These are phyloP conservation scores for Nicotiana paniculata DNA, from an alignment of 257 asterid species.

Conservation along the genomic window DNA sequence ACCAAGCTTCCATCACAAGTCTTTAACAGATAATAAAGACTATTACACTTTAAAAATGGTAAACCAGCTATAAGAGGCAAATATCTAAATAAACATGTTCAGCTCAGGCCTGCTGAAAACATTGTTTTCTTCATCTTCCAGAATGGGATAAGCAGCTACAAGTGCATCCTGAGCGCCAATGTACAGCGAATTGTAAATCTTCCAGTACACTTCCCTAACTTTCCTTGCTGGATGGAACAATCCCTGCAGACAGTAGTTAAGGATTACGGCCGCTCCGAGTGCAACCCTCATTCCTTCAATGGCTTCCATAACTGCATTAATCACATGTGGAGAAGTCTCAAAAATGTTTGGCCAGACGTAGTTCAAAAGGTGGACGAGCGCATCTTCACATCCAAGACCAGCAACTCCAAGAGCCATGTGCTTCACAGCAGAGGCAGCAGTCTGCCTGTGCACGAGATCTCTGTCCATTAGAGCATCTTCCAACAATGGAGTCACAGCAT, in stretches of 20 bases:
- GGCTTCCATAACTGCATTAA: conserved; percentile 87
- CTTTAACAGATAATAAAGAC: background rate
- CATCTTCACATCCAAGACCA: conserved; percentile 90
- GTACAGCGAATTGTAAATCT: conserved; percentile 72
- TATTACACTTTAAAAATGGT: background rate
- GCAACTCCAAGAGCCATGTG: conserved; percentile 92
- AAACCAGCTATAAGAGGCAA: background rate
- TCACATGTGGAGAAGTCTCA: conserved; percentile 87
- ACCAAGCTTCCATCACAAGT: background rate
- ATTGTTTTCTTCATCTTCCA: conserved; percentile 64
- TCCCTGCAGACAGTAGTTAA: conserved; percentile 85
- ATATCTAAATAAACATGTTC: conserved; percentile 55
- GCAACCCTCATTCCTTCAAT: conserved; percentile 95
- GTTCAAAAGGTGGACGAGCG: conserved; percentile 67
- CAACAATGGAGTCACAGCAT: conserved; percentile 80
- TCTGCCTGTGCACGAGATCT: conserved; percentile 77
- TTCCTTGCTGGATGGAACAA: conserved; percentile 90
- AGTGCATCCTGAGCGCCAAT: conserved; percentile 86
- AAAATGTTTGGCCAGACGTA: conserved; percentile 90
- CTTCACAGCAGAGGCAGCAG: conserved; percentile 90
- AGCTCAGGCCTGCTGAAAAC: conserved; percentile 65
- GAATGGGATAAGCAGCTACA: conserved; percentile 76
- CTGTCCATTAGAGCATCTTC: conserved; percentile 95
- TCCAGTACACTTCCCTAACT: conserved; percentile 94
- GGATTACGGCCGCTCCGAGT: conserved; percentile 67